Evolutionary conservation across 345 rosid genomes (phyloP).

Genomic region (Passiflora organensis): DNA sequence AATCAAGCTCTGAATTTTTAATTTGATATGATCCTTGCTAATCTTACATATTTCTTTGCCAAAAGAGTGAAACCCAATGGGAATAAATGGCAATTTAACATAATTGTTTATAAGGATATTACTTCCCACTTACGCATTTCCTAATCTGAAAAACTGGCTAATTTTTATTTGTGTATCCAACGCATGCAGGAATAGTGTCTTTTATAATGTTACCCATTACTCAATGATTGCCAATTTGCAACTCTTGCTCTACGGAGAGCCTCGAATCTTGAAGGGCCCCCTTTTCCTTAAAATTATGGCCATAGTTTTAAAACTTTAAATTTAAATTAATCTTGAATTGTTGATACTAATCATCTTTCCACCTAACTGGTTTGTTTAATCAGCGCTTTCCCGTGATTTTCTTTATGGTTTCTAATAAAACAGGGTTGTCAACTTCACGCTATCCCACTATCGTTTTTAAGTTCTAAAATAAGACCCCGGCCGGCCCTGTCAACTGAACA

Average conservation of each 20-base stretch:
- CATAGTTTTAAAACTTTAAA: conserved; percentile 1
- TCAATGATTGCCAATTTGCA: conserved; percentile 50
- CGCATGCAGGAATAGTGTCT: conserved; percentile 12
- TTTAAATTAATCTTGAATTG: conserved; percentile 18
- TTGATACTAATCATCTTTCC: conserved; percentile 42
- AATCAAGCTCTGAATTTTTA: conserved; percentile 35
- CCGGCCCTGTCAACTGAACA: too few relatives aligned
- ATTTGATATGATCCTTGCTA: conserved; percentile 1
- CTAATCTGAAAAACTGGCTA: conserved; percentile 16
- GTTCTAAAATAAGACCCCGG: too few relatives aligned
- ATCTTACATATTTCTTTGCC: too few relatives aligned
- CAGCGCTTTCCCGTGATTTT: too few relatives aligned
- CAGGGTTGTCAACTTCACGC: too few relatives aligned
- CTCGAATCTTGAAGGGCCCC: conserved; percentile 33
- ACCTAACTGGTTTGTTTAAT: conserved; percentile 32
- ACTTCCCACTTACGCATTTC: conserved; percentile 44
- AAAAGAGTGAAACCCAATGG: too few relatives aligned
- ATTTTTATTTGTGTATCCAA: conserved; percentile 3
- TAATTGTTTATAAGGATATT: too few relatives aligned
- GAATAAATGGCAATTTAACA: not conserved
- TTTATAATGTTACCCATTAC: conserved; percentile 23
- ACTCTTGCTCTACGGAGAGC: conserved; percentile 30
- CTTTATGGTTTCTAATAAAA: too few relatives aligned
- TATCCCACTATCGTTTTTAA: too few relatives aligned
- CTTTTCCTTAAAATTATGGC: conserved; percentile 26